A percentile compares a stretch with the other conserved stretches of the same genome.
Conservation (phyloP, 2,329 filamentous ascomycete genomes). For the Ceratocystis papillata region DNA sequence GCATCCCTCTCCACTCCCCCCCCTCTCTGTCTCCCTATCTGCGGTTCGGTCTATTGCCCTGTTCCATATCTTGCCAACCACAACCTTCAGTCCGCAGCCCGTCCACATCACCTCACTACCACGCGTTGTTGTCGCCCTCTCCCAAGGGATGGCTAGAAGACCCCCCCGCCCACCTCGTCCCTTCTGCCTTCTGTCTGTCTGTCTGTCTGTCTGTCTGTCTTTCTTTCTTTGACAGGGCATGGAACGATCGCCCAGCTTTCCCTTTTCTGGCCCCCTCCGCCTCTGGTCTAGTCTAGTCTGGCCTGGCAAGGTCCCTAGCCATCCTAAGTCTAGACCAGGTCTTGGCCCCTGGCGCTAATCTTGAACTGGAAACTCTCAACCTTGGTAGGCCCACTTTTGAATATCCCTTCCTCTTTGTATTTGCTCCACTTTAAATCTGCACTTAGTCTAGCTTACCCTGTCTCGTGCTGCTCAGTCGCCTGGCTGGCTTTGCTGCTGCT, state of each 20-base stretch:
- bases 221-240: slow-evolving; percentile 11
- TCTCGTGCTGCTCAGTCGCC: background rate
- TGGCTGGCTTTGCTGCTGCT: background rate
- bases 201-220: background rate
- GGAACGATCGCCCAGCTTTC: background rate
- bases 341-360: slow-evolving; percentile 22
- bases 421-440: no score
- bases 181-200: background rate
- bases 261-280: background rate
- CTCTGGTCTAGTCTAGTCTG: background rate
- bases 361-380: background rate
- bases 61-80: slow-evolving; percentile 6
- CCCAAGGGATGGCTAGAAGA: background rate
- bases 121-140: background rate
- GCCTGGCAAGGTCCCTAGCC: background rate
- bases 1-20: background rate
- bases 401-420: background rate
- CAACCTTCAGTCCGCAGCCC: background rate
- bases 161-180: slow-evolving; percentile 3
- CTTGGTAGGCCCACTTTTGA: background rate
- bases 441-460: no score
- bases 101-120: background rate
- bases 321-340: background rate
- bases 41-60: background rate
- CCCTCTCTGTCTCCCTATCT: background rate